Evolutionary conservation across 345 rosid genomes (phyloP).

Genomic region (Alliaria petiolata): DNA sequence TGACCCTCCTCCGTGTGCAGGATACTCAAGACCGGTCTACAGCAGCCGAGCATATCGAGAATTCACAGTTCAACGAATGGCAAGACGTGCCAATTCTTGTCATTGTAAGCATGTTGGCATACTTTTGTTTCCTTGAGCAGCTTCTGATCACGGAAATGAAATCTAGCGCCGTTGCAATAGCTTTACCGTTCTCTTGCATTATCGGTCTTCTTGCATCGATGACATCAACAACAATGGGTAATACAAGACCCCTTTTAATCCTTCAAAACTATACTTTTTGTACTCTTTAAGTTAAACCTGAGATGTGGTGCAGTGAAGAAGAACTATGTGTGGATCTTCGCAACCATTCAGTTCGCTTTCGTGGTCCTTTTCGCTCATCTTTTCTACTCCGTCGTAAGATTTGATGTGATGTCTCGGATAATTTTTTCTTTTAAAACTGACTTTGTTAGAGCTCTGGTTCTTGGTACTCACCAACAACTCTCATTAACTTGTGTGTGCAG

Average conservation of each 20-base stretch:
- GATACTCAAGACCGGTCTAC: slow-evolving; percentile 44
- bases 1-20: slow-evolving; percentile 76
- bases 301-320: slow-evolving; percentile 43
- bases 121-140: slow-evolving; percentile 67
- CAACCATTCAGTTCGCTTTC: slow-evolving; percentile 56
- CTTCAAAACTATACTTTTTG: neutral
- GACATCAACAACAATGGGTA: slow-evolving; percentile 90
- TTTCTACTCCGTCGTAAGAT: slow-evolving; percentile 65
- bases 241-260: neutral
- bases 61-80: slow-evolving; percentile 61
- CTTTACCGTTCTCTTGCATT: slow-evolving; percentile 83
- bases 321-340: slow-evolving; percentile 71
- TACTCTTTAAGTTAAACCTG: neutral
- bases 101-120: slow-evolving; percentile 67
- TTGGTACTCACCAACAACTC: neutral
- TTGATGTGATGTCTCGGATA: neutral
- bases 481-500: slow-evolving; percentile 12
- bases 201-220: slow-evolving; percentile 74
- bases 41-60: slow-evolving; percentile 29
- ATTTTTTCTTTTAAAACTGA: neutral
- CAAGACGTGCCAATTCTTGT: slow-evolving; percentile 84
- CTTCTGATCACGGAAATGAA: slow-evolving; percentile 61
- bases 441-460: neutral
- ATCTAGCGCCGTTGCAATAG: slow-evolving; percentile 65
- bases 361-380: slow-evolving; percentile 77